These are phyloP conservation scores for Trichoderma brevicompactum DNA, from an alignment of 2,329 filamentous ascomycete species.

Conservation along the genomic window DNA sequence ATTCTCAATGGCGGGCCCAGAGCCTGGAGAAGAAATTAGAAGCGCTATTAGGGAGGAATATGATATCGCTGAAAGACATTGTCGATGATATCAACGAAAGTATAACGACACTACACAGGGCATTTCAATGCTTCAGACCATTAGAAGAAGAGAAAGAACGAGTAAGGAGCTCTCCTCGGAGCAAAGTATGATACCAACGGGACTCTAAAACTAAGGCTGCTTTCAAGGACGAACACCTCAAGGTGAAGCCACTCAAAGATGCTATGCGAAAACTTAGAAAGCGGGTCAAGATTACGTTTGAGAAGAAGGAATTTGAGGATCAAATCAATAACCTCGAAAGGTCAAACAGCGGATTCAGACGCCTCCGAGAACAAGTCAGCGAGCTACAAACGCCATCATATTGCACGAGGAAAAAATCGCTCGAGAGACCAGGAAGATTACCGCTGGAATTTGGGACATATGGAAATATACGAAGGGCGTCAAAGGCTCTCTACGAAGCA, in stretches of 20 bases:
- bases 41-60: background rate
- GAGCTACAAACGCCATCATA: background rate
- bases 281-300: conserved; percentile 8
- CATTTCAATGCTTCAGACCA: background rate
- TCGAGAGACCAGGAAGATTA: background rate
- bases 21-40: background rate
- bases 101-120: background rate
- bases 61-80: background rate
- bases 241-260: background rate
- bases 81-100: background rate
- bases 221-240: background rate
- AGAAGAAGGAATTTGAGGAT: conserved; percentile 4
- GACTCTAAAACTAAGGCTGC: background rate
- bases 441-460: background rate
- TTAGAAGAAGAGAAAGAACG: conserved; percentile 4
- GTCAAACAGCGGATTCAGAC: background rate
- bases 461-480: conserved; percentile 3
- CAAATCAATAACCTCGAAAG: background rate
- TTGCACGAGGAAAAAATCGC: background rate
- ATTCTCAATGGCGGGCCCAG: background rate
- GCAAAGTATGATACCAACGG: background rate
- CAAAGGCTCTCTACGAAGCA: conserved; percentile 5
- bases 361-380: conserved; percentile 5
- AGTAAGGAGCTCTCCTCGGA: background rate
- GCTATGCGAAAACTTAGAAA: conserved; percentile 11